These are phyloP conservation scores for Phlyctochytrium bullatum DNA, from an alignment of 192 early-diverging fungal species.

Conservation along the genomic window DNA sequence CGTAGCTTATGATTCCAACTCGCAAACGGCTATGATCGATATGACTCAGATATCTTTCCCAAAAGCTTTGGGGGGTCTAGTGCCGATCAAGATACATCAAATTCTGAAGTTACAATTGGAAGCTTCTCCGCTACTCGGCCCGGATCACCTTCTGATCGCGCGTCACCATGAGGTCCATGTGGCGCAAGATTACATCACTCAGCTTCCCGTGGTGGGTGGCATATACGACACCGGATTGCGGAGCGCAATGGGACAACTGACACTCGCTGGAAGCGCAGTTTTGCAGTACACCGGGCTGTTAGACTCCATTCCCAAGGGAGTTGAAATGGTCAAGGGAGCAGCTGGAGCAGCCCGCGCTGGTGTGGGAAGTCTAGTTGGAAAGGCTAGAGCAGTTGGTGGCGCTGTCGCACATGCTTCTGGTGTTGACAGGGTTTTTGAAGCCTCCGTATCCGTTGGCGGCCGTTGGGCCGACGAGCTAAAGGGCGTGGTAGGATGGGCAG, in stretches of 20 bases:
- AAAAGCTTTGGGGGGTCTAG: slow-evolving; percentile 45
- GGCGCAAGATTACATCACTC: slow-evolving; percentile 41
- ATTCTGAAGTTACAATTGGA: slow-evolving; percentile 48
- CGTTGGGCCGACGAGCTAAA: background rate
- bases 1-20: slow-evolving; percentile 27
- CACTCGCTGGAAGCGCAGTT: slow-evolving; percentile 37
- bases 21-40: slow-evolving; percentile 26
- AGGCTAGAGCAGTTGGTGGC: slow-evolving; percentile 7
- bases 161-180: slow-evolving; percentile 39
- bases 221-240: slow-evolving; percentile 38
- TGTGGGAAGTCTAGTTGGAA: background rate
- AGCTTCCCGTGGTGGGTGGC: slow-evolving; percentile 43
- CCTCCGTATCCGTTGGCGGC: background rate
- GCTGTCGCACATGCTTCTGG: slow-evolving; percentile 25
- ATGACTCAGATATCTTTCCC: slow-evolving; percentile 33
- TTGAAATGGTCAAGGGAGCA: slow-evolving; percentile 28
- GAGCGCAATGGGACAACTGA: slow-evolving; percentile 42
- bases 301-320: slow-evolving; percentile 42
- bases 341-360: slow-evolving; percentile 23
- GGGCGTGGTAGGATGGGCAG: slow-evolving; percentile 17
- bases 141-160: slow-evolving; percentile 36
- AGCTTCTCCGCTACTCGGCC: slow-evolving; percentile 12
- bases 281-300: slow-evolving; percentile 44
- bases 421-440: slow-evolving; percentile 12
- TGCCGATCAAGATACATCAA: slow-evolving; percentile 44